Conservation (phyloP, 1,284 basidiomycete genomes). For the Xanthoconium separans region DNA sequence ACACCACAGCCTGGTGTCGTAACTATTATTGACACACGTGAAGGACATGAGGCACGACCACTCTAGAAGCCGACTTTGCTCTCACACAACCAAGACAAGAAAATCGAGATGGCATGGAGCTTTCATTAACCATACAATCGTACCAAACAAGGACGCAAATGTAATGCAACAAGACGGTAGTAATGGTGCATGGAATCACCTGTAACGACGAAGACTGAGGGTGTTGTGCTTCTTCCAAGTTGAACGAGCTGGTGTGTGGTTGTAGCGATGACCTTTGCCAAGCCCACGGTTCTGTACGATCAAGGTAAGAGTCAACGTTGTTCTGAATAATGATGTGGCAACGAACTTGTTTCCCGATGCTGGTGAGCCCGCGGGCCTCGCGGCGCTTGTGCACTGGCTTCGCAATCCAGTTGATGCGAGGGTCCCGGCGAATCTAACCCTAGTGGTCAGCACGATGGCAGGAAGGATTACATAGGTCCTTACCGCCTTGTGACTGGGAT, state of each 20-base stretch:
- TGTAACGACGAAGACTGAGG: constrained; percentile 96
- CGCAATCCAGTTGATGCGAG: constrained; percentile 98
- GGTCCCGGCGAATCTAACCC: constrained; percentile 83
- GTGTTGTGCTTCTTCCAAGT: constrained; percentile 99
- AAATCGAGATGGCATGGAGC: too few species aligned
- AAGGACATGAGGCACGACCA: constrained; percentile 21
- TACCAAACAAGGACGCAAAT: constrained; percentile 19
- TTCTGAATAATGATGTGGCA: neutral
- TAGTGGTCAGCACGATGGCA: constrained; percentile 4
- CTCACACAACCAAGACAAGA: neutral
- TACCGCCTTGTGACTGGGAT: constrained; percentile 91
- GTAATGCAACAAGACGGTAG: constrained; percentile 7
- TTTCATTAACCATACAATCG: constrained; percentile 22
- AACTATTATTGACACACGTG: constrained; percentile 20
- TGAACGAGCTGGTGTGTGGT: constrained; percentile 88
- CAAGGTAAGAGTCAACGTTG: constrained; percentile 1
- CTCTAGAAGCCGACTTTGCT: constrained; percentile 2
- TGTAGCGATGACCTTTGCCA: constrained; percentile 95
- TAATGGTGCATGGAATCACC: constrained; percentile 52
- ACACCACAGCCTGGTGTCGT: constrained; percentile 19
- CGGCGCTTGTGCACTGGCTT: constrained; percentile 99
- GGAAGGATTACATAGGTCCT: constrained; percentile 33
- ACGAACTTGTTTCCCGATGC: constrained; percentile 88
- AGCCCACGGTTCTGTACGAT: constrained; percentile 77
- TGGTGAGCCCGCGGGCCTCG: constrained; percentile 96